Conservation (phyloP, 495 filamentous ascomycete genomes). For the Glarea lozoyensis region DNA sequence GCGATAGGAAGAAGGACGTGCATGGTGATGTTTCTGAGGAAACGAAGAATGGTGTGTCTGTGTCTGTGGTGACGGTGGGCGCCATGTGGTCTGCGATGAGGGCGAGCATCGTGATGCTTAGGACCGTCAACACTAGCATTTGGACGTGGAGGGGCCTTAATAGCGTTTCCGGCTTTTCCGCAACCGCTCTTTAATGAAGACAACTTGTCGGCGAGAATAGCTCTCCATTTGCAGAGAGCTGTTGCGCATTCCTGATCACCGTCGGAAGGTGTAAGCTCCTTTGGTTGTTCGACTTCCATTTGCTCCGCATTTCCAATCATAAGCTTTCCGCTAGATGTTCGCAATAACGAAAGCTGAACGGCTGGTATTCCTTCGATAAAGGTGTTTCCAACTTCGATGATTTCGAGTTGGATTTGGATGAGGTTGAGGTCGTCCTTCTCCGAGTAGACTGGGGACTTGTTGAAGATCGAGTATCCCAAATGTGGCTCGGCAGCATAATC, state of each 20-base stretch:
- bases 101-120: constrained; percentile 7
- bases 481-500: constrained; percentile 5
- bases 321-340: constrained; percentile 31
- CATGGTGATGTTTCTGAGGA: constrained; percentile 35
- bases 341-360: constrained; percentile 35
- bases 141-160: no score
- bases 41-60: constrained; percentile 26
- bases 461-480: constrained; percentile 15
- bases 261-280: constrained; percentile 1
- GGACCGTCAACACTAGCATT: constrained; percentile 2
- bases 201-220: constrained; percentile 30
- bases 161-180: constrained; percentile 17
- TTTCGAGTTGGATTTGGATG: constrained; percentile 35
- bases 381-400: constrained; percentile 37
- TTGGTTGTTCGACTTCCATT: constrained; percentile 9
- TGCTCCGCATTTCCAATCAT: constrained; percentile 30
- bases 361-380: constrained; percentile 37
- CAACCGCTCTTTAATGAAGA: constrained; percentile 24
- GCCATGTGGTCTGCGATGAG: neutral
- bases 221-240: constrained; percentile 36
- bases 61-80: constrained; percentile 16
- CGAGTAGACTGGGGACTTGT: constrained; percentile 4
- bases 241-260: constrained; percentile 32
- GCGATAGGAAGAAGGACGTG: constrained; percentile 43
- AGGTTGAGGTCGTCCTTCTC: constrained; percentile 28